Conservation (phyloP, 1,284 basidiomycete genomes). For the Leccinum ponderosum region DNA sequence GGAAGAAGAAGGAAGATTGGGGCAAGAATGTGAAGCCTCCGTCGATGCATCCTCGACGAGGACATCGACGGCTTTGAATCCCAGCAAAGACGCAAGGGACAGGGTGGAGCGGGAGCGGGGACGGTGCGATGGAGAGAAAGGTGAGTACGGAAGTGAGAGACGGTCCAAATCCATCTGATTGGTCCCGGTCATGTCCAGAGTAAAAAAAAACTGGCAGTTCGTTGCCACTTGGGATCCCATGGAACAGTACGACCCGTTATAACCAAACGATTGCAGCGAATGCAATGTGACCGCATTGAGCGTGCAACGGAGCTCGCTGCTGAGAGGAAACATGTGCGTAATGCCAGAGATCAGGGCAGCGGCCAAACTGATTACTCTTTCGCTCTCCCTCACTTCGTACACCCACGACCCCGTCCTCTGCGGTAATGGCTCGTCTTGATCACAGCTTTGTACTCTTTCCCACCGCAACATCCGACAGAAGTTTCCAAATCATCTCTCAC, state of each 20-base stretch:
- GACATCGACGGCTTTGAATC: conserved; percentile 82
- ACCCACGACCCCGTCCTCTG: conserved; percentile 15
- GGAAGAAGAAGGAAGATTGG: conserved; percentile 56
- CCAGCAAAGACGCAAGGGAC: conserved; percentile 45
- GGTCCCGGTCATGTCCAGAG: conserved; percentile 43
- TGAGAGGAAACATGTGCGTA: conserved; percentile 62
- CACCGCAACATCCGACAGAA: conserved; percentile 6
- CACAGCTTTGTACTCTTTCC: conserved; percentile 22
- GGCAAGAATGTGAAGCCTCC: conserved; percentile 87
- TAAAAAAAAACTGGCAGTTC: conserved; percentile 48
- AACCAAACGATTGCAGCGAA: conserved; percentile 86
- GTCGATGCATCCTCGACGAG: conserved; percentile 80
- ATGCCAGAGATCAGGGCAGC: conserved; percentile 47
- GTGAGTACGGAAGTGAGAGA: conserved; percentile 37
- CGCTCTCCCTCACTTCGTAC: conserved; percentile 6
- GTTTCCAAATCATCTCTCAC: conserved; percentile 18
- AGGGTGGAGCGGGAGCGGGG: conserved; percentile 30
- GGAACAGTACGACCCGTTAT: conserved; percentile 76
- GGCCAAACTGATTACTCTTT: conserved; percentile 56
- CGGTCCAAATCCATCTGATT: conserved; percentile 7
- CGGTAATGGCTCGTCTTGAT: conserved; percentile 19
- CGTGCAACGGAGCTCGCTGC: conserved; percentile 61
- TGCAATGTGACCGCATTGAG: conserved; percentile 74
- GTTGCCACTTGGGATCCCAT: conserved; percentile 69
- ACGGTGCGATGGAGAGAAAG: conserved; percentile 59